Conservation (phyloP, 2,329 filamentous ascomycete genomes). For the Epicoccum nigrum region DNA sequence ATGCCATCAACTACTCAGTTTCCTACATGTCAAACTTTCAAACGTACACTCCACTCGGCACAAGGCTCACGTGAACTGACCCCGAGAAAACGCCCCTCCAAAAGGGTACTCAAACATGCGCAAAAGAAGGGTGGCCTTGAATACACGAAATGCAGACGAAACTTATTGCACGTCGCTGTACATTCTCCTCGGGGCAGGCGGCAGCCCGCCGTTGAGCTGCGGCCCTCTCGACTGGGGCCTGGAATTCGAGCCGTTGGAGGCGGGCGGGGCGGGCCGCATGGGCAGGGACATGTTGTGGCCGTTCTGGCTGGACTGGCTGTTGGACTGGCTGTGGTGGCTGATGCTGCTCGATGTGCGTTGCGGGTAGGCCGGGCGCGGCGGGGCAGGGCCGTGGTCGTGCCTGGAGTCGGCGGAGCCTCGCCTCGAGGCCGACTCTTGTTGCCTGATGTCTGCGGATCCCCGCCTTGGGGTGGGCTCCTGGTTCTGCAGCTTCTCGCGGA, state of each 20-base stretch:
- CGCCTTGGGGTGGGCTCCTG: conserved; percentile 37
- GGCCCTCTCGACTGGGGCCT: conserved; percentile 32
- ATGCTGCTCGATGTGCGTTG: conserved; percentile 51
- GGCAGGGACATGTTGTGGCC: conserved; percentile 52
- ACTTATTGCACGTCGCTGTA: conserved; percentile 43
- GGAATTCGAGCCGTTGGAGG: conserved; percentile 34
- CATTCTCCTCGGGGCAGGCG: conserved; percentile 40
- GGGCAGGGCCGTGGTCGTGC: conserved; percentile 33
- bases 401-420: conserved; percentile 30
- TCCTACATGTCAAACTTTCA: conserved; percentile 5
- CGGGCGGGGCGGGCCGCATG: conserved; percentile 52
- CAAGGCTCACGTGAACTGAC: too few species aligned
- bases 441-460: conserved; percentile 30
- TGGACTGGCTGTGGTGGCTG: conserved; percentile 32
- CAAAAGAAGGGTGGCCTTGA: conserved; percentile 1
- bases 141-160: not conserved
- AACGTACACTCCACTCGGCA: too few species aligned
- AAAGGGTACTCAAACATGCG: conserved; percentile 5
- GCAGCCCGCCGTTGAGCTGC: conserved; percentile 34
- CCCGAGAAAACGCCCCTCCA: conserved; percentile 10
- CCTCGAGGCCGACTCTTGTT: conserved; percentile 38
- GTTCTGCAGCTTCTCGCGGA: conserved; percentile 48
- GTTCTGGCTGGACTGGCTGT: conserved; percentile 14
- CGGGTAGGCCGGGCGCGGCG: conserved; percentile 50
- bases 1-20: conserved; percentile 6